phyloP scores from a whole-genome alignment of 208 protist genomes.

The Crithidia fasciculata region DNA sequence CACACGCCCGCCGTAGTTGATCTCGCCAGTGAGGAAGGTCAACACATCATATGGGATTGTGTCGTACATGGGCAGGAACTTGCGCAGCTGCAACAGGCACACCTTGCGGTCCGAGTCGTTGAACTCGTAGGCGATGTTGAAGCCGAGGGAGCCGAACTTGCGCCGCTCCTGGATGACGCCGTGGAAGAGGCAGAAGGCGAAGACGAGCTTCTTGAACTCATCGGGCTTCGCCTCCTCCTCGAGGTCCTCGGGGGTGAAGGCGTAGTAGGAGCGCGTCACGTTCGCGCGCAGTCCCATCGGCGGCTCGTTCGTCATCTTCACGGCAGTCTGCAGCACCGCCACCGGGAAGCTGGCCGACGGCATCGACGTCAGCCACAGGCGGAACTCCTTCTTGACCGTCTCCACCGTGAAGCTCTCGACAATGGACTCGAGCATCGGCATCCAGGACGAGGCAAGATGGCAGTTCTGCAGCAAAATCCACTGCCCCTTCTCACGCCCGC shows the following conservation, averaged over 20 bases:
- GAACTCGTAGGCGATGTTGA: conserved; percentile 98
- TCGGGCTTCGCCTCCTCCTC: conserved; percentile 80
- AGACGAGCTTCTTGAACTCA: conserved; percentile 93
- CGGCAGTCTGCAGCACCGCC: conserved; percentile 96
- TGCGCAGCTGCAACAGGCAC: conserved; percentile 90
- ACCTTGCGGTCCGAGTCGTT: conserved; percentile 95
- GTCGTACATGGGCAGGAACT: conserved; percentile 94
- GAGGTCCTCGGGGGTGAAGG: conserved; percentile 89
- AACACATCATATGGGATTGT: conserved; percentile 94
- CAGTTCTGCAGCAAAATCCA: conserved; percentile 98
- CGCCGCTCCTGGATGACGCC: conserved; percentile 94
- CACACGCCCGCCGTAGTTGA: conserved; percentile 98
- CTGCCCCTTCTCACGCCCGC: conserved; percentile 86
- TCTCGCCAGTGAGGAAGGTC: conserved; percentile 93
- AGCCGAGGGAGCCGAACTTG: conserved; percentile 95
- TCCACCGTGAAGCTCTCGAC: conserved; percentile 94
- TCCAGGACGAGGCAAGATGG: conserved; percentile 96
- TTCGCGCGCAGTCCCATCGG: conserved; percentile 97
- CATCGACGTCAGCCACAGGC: conserved; percentile 98
- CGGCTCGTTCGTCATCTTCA: conserved; percentile 99
- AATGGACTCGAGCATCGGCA: conserved; percentile 93
- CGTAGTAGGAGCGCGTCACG: conserved; percentile 94
- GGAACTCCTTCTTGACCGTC: conserved; percentile 97
- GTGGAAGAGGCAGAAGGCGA: conserved; percentile 95
- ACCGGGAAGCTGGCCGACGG: conserved; percentile 97